Conservation (phyloP, 2,329 filamentous ascomycete species). For the Truncatella angustata region DNA sequence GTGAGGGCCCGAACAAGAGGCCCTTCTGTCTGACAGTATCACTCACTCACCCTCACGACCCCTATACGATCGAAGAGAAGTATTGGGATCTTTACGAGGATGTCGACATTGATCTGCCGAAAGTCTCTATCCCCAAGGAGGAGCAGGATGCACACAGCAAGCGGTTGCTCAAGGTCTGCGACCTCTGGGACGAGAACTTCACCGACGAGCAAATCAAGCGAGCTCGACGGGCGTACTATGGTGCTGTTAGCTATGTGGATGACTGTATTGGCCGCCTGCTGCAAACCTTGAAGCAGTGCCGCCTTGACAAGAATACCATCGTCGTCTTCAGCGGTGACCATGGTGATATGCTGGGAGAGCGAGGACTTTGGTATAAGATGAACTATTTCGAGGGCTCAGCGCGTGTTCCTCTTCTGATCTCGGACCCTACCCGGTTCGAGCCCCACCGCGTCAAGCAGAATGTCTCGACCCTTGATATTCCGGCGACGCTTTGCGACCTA, state of each 20-base stretch:
- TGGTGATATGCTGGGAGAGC: conserved; percentile 93
- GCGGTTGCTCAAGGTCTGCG: conserved; percentile 81
- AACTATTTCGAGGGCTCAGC: conserved; percentile 91
- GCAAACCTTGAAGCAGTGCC: conserved; percentile 73
- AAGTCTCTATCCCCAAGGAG: conserved; percentile 74
- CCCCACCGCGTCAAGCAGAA: conserved; percentile 78
- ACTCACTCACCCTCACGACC: conserved; percentile 91
- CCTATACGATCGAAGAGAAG: conserved; percentile 89
- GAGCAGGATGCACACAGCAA: conserved; percentile 85
- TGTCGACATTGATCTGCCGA: conserved; percentile 82
- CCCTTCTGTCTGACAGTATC: conserved; percentile 90
- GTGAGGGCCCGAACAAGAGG: conserved; percentile 68
- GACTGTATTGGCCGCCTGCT: conserved; percentile 86
- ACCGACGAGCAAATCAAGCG: conserved; percentile 82
- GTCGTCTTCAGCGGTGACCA: conserved; percentile 92
- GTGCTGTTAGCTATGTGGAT: conserved; percentile 90
- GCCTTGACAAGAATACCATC: conserved; percentile 81
- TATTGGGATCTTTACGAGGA: conserved; percentile 92
- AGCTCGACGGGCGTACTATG: conserved; percentile 87
- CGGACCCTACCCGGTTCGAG: conserved; percentile 72
- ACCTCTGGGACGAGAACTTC: conserved; percentile 81
- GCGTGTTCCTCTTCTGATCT: conserved; percentile 82
- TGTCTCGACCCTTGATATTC: conserved; percentile 86
- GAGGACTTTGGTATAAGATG: conserved; percentile 97
- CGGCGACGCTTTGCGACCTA: conserved; percentile 84